Evolutionary conservation across 345 rosid species (phyloP), one percentile per base, ranked within the genome.

Genomic region (Populus euphratica): DNA sequence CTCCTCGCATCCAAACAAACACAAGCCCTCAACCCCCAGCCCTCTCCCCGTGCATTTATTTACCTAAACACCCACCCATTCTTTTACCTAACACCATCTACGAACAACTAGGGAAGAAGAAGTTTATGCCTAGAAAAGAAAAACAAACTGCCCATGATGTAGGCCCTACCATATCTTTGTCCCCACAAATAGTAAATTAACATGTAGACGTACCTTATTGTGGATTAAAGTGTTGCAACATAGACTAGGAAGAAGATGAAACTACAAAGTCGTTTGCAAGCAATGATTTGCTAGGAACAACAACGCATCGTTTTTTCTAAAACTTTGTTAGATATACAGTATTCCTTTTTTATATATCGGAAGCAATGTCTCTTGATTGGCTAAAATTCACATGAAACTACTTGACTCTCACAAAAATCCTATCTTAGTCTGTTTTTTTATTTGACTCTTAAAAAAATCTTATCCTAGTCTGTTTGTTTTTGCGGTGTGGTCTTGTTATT

Each of bases 161-260:
- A 82, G 90, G 70, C 72, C 84, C 85, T 80, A 18, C 74, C 82
- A 77, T 82, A 87, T 89, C 89, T 85, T 78, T 86, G 90, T 83
- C 84, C 88, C 81, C 43, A 65, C 39, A 44, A 33, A 20, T 52
- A 33, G 23, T n/a, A 7, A 9, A 41, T 41, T 38, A 9, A 10
- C 13, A 41, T 41, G 13, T 10, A 41, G 2, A 2, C 13, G 3
- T 10, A 2, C 13, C 13, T 10, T 41, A 41, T 10, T 9, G 11
- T 2, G 44, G 44, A 35, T 36, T 2, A 44, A 13, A 44, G 50
- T 4, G 1, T 13, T 13, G 18, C 50, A 44, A 0, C 47, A 9
- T 43, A 2, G 3, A 11, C 14, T 13, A 3, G 2, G 16, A 47
- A 13, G 50, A 47, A 47, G 4, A 47, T 47, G 50, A 13, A 47